phyloP scores from a whole-genome alignment of 306 rosid species.

The Purshia tridentata region DNA sequence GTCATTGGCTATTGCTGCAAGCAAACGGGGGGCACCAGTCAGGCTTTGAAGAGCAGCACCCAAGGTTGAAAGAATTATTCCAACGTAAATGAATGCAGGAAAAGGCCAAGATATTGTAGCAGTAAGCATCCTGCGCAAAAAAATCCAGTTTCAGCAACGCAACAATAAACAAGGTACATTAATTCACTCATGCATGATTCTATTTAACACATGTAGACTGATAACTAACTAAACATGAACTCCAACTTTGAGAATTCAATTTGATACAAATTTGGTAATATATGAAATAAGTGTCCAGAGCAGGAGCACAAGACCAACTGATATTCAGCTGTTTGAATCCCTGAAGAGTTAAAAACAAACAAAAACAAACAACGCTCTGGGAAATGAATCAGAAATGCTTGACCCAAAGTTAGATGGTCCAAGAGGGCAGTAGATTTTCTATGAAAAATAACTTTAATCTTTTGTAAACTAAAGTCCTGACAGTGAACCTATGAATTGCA shows the following conservation, averaged over 20 bases:
- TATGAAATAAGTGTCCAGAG: background rate
- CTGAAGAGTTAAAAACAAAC: too few relatives aligned
- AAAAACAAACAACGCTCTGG: too few relatives aligned
- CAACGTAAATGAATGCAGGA: slow-evolving; percentile 86
- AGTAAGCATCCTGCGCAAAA: slow-evolving; percentile 84
- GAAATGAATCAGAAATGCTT: too few relatives aligned
- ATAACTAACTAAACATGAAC: background rate
- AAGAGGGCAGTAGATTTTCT: too few relatives aligned
- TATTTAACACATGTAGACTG: background rate
- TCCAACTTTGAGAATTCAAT: background rate
- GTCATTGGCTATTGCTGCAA: slow-evolving; percentile 99
- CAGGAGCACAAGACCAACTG: too few relatives aligned
- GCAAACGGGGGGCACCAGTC: slow-evolving; percentile 99
- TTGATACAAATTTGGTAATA: background rate
- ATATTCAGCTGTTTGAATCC: too few relatives aligned
- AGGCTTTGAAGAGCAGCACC: slow-evolving; percentile 99
- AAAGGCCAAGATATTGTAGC: slow-evolving; percentile 98
- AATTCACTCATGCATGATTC: slow-evolving; percentile 7
- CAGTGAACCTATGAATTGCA: too few relatives aligned
- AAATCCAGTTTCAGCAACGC: slow-evolving; percentile 29
- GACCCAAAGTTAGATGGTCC: too few relatives aligned
- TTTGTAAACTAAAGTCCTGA: too few relatives aligned
- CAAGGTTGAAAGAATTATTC: slow-evolving; percentile 93
- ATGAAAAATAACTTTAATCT: too few relatives aligned
- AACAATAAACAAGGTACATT: slow-evolving; percentile 1